Evolutionary conservation across 345 rosid genomes (phyloP).

Genomic region (Populus tremula): DNA sequence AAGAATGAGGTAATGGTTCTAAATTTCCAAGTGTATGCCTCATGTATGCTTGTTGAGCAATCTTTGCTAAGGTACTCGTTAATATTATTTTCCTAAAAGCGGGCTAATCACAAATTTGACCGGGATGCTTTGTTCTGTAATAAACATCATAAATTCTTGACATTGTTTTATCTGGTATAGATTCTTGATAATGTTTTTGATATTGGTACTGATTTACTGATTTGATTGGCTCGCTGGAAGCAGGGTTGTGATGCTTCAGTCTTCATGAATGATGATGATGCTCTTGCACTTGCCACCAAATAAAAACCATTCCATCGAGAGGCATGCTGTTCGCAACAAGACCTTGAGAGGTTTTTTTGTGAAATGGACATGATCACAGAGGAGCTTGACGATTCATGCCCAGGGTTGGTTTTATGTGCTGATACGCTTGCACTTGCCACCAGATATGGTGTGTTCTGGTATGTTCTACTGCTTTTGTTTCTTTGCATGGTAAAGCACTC

Average conservation of each 20-base stretch:
- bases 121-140: too few relatives aligned
- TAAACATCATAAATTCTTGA: too few relatives aligned
- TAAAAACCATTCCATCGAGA: constrained; percentile 26
- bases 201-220: not conserved
- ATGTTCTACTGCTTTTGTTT: not conserved
- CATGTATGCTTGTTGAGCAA: too few relatives aligned
- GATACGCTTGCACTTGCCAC: constrained; percentile 36
- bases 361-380: constrained; percentile 25
- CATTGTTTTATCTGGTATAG: too few relatives aligned
- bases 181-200: not conserved
- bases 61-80: too few relatives aligned
- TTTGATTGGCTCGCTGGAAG: constrained; percentile 4
- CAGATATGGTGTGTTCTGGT: constrained; percentile 38
- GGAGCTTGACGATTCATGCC: constrained; percentile 33
- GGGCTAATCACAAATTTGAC: too few relatives aligned
- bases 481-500: not conserved
- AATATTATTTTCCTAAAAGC: too few relatives aligned
- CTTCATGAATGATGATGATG: constrained; percentile 32
- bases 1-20: too few relatives aligned
- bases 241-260: constrained; percentile 55
- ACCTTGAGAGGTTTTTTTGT: constrained; percentile 23
- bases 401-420: constrained; percentile 38
- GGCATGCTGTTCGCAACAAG: constrained; percentile 26
- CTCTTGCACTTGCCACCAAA: constrained; percentile 19
- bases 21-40: too few relatives aligned